These are phyloP conservation scores for Cyberlindnera japonica DNA, from an alignment of 805 yeast species.

Conservation along the genomic window DNA sequence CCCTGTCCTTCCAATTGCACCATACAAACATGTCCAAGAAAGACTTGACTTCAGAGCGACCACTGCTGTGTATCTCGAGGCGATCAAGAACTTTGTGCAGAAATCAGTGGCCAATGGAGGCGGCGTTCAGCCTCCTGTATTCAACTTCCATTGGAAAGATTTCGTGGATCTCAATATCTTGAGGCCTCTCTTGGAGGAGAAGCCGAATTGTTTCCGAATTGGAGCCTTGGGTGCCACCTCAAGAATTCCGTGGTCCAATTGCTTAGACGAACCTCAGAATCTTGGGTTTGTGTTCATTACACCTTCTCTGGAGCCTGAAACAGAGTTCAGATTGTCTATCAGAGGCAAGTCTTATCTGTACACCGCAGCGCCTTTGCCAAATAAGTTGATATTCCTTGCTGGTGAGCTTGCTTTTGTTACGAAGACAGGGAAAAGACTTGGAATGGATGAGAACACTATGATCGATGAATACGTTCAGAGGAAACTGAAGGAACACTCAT, in stretches of 20 bases:
- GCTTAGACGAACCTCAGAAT: constrained; percentile 34
- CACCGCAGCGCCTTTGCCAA: constrained; percentile 43
- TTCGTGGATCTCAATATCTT: constrained; percentile 47
- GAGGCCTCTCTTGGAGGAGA: constrained; percentile 35
- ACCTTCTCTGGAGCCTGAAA: constrained; percentile 31
- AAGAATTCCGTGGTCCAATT: constrained; percentile 40
- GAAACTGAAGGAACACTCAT: constrained; percentile 21
- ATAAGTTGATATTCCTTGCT: constrained; percentile 37
- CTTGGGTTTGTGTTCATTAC: constrained; percentile 28
- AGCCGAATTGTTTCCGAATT: constrained; percentile 41
- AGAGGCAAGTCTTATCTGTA: constrained; percentile 42
- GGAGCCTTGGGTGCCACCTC: constrained; percentile 40
- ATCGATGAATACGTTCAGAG: constrained; percentile 32
- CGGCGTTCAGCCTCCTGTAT: constrained; percentile 29
- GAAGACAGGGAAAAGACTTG: constrained; percentile 31
- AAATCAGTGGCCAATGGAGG: constrained; percentile 24
- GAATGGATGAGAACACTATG: constrained; percentile 32
- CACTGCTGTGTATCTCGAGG: constrained; percentile 31
- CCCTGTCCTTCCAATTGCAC: constrained; percentile 36
- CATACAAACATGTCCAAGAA: constrained; percentile 34
- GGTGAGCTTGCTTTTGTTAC: constrained; percentile 40
- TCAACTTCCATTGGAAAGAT: constrained; percentile 52
- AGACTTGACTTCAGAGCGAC: constrained; percentile 35
- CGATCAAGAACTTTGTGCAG: constrained; percentile 30
- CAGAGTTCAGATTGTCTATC: constrained; percentile 34